Conservation (phyloP, 2,329 filamentous ascomycete genomes). For the Diaporthe sp. region DNA sequence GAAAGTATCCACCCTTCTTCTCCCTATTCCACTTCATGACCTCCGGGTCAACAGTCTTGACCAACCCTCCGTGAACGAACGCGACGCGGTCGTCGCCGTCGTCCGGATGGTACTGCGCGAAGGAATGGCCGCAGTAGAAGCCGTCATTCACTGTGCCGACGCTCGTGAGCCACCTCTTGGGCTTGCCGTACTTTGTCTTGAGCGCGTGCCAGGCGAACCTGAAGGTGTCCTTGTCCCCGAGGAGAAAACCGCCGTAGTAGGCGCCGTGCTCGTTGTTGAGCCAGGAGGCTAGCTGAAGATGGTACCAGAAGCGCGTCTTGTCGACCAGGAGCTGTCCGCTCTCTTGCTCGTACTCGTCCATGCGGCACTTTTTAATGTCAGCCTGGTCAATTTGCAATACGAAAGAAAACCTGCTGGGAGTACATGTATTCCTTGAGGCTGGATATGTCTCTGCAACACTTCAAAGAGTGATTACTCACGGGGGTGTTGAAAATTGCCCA, state of each 20-base stretch:
- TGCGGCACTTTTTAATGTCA: conserved; percentile 41
- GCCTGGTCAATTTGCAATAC: too few relatives aligned
- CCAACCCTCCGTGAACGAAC: conserved; percentile 49
- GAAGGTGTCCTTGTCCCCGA: conserved; percentile 53
- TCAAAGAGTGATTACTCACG: neutral
- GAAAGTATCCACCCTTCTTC: conserved; percentile 45
- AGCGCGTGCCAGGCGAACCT: conserved; percentile 51
- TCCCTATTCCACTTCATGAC: conserved; percentile 45
- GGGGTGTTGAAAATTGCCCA: conserved; percentile 52
- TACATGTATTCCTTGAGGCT: neutral
- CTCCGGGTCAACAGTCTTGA: conserved; percentile 46
- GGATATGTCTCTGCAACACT: neutral
- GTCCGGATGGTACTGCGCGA: conserved; percentile 51
- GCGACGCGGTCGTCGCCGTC: conserved; percentile 44
- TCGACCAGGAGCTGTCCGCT: conserved; percentile 52
- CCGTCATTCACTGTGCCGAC: conserved; percentile 45
- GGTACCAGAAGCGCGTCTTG: conserved; percentile 52
- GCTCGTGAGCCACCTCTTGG: conserved; percentile 47
- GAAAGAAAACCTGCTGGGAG: neutral
- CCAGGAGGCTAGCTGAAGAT: conserved; percentile 51
- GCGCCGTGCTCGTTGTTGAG: conserved; percentile 43
- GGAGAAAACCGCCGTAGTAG: conserved; percentile 45
- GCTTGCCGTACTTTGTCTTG: conserved; percentile 47
- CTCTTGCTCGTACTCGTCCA: conserved; percentile 52
- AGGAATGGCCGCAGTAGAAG: conserved; percentile 50